These are phyloP conservation scores for Infundibulicybe gibba DNA, from an alignment of 768 basidiomycete species.

Conservation along the genomic window DNA sequence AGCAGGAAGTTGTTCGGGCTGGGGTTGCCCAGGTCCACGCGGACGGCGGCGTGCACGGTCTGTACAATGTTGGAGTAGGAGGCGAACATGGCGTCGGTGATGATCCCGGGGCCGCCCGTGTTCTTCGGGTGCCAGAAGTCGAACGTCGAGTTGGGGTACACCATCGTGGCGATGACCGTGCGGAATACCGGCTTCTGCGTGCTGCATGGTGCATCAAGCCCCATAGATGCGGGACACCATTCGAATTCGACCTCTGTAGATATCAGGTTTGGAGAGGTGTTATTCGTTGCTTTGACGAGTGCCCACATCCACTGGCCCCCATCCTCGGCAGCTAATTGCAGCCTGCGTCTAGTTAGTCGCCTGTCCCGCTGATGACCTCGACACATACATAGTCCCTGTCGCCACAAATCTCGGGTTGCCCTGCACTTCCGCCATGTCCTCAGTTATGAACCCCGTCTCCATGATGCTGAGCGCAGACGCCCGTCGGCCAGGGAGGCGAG, in stretches of 20 bases:
- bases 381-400: no score
- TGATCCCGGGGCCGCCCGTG: no score
- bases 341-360: not conserved
- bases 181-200: conserved; percentile 10
- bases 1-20: conserved; percentile 24
- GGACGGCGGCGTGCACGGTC: conserved; percentile 16
- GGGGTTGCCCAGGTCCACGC: conserved; percentile 22
- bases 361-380: no score
- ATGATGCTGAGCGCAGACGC: no score
- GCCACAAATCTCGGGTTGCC: no score
- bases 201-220: conserved; percentile 11
- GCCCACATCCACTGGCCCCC: conserved; percentile 9
- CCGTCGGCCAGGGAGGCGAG: no score
- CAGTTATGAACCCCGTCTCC: no score
- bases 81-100: not conserved
- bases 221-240: conserved; percentile 16
- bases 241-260: conserved; percentile 18
- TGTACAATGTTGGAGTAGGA: conserved; percentile 19
- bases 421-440: no score
- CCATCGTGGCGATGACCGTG: conserved; percentile 9
- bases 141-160: conserved; percentile 2
- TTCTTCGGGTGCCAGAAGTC: no score
- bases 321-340: conserved; percentile 12
- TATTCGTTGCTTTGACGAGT: conserved; percentile 12
- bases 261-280: conserved; percentile 10